These are phyloP conservation scores for Mycena galopus DNA, from an alignment of 768 basidiomycete species.

Conservation along the genomic window DNA sequence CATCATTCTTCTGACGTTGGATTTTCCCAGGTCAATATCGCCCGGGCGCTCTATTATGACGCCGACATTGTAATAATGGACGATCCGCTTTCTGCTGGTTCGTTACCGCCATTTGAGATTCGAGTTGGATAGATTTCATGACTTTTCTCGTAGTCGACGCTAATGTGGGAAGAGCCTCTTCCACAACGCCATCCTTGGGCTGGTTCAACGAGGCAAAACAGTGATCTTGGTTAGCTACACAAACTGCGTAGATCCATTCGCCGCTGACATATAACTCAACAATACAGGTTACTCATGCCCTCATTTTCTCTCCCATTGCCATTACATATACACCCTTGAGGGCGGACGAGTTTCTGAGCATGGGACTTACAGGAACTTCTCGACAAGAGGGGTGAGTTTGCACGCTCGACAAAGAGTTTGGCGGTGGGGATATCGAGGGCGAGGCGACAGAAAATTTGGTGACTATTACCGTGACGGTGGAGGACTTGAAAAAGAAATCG, in stretches of 20 bases:
- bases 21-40: slow-evolving; percentile 69
- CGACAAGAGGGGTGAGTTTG: slow-evolving; percentile 63
- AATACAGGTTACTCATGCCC: slow-evolving; percentile 63
- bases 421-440: slow-evolving; percentile 51
- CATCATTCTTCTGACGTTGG: not conserved
- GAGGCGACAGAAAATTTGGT: slow-evolving; percentile 36
- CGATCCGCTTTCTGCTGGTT: slow-evolving; percentile 75
- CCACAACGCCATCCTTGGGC: slow-evolving; percentile 69
- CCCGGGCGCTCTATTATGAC: slow-evolving; percentile 74
- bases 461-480: slow-evolving; percentile 40
- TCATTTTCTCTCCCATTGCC: slow-evolving; percentile 92
- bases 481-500: slow-evolving; percentile 54
- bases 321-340: slow-evolving; percentile 85
- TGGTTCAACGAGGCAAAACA: slow-evolving; percentile 71
- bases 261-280: not conserved
- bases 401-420: slow-evolving; percentile 73
- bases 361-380: slow-evolving; percentile 70
- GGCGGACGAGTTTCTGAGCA: slow-evolving; percentile 84
- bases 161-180: slow-evolving; percentile 82
- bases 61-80: slow-evolving; percentile 74
- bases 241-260: slow-evolving; percentile 41
- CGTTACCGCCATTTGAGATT: slow-evolving; percentile 21
- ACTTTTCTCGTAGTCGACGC: slow-evolving; percentile 68
- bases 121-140: not conserved
- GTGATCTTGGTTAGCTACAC: slow-evolving; percentile 79